Evolutionary conservation across 2,329 filamentous ascomycete genomes (phyloP).

Genomic region (Helotiales sp.): DNA sequence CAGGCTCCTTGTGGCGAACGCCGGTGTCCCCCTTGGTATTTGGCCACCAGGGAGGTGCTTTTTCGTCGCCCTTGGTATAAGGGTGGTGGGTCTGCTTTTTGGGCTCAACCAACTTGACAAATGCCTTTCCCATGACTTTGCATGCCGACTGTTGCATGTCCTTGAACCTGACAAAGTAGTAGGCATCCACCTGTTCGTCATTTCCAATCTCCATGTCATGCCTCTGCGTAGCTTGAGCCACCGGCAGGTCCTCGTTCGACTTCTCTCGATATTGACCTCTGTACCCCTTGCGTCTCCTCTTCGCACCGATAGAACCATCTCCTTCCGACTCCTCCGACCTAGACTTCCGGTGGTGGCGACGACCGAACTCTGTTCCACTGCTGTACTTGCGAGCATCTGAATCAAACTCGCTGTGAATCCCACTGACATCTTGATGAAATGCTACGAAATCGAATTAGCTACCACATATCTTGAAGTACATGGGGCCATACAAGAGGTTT

Average conservation of each 20-base stretch:
- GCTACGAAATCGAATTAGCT: constrained; percentile 23
- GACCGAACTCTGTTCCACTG: constrained; percentile 27
- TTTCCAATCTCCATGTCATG: constrained; percentile 58
- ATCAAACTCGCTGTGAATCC: constrained; percentile 30
- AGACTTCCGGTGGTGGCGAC: constrained; percentile 24
- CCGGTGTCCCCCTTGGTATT: constrained; percentile 57
- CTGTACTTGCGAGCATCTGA: constrained; percentile 28
- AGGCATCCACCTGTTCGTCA: constrained; percentile 58
- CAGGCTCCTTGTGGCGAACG: constrained; percentile 73
- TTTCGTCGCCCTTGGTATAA: constrained; percentile 68
- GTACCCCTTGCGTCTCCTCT: constrained; percentile 33
- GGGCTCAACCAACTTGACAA: constrained; percentile 76
- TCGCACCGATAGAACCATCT: constrained; percentile 27
- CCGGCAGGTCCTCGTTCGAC: constrained; percentile 30
- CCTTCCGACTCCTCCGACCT: constrained; percentile 36
- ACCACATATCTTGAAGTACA: background rate
- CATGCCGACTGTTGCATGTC: constrained; percentile 73
- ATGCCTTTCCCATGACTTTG: constrained; percentile 75
- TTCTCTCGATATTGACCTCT: constrained; percentile 16
- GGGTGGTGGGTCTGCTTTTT: constrained; percentile 79
- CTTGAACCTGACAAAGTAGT: constrained; percentile 66
- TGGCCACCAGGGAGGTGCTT: constrained; percentile 72
- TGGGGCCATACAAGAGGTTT: background rate
- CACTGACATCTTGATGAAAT: constrained; percentile 29
- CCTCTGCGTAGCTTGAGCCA: constrained; percentile 31